Evolutionary conservation across 805 yeast genomes (phyloP).

Genomic region (Yarrowia yakushimensis): DNA sequence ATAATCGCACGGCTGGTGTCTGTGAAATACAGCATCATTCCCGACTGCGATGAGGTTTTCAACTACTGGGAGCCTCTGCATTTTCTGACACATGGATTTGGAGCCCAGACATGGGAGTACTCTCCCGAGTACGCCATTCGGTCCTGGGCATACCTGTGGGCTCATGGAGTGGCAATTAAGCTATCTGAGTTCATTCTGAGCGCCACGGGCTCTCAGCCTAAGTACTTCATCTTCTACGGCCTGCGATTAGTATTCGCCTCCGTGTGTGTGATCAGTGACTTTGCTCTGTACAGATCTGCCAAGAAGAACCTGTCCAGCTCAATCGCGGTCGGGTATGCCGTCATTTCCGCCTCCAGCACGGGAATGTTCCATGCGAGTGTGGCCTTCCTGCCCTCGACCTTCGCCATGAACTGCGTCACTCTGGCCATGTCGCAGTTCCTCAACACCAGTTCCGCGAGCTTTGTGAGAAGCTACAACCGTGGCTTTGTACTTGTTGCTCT

Average conservation of each 20-base stretch:
- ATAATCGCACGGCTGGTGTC: slow-evolving; percentile 37
- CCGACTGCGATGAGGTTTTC: slow-evolving; percentile 90
- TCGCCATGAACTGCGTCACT: slow-evolving; percentile 54
- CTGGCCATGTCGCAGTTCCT: slow-evolving; percentile 35
- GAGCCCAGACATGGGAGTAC: slow-evolving; percentile 95
- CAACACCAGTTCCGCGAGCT: neutral
- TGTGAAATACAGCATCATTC: slow-evolving; percentile 60
- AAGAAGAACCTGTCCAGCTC: slow-evolving; percentile 38
- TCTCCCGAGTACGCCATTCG: slow-evolving; percentile 85
- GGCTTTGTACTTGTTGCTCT: slow-evolving; percentile 45
- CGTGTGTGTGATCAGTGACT: slow-evolving; percentile 50
- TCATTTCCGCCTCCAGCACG: slow-evolving; percentile 61
- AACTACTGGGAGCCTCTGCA: slow-evolving; percentile 96
- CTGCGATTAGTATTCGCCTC: slow-evolving; percentile 48
- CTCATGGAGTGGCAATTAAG: slow-evolving; percentile 37
- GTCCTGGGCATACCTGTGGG: slow-evolving; percentile 74
- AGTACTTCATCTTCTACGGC: slow-evolving; percentile 46
- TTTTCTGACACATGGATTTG: slow-evolving; percentile 70
- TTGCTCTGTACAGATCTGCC: slow-evolving; percentile 47
- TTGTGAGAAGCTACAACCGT: slow-evolving; percentile 16
- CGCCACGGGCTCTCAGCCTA: slow-evolving; percentile 29
- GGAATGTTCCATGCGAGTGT: slow-evolving; percentile 89
- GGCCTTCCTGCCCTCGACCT: slow-evolving; percentile 77
- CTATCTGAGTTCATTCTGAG: slow-evolving; percentile 23
- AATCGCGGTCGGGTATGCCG: slow-evolving; percentile 57